Evolutionary conservation across 2,329 filamentous ascomycete genomes (phyloP).

Genomic region (Leptographium flavum): DNA sequence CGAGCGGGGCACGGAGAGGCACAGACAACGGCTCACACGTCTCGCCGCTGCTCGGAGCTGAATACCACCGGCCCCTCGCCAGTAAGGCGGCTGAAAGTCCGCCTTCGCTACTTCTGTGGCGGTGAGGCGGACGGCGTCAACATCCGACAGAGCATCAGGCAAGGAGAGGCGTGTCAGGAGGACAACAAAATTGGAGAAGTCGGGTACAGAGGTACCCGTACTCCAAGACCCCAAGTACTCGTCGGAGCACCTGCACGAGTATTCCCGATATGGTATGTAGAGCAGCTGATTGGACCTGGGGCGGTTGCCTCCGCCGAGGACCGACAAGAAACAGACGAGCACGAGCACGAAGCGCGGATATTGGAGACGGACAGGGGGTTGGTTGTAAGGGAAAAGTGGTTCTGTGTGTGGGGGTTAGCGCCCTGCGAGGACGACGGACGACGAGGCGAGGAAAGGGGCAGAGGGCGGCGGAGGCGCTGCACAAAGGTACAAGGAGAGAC

Average conservation of each 20-base stretch:
- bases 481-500: background rate
- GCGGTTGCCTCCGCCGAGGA: background rate
- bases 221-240: too few relatives aligned
- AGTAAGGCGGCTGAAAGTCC: background rate
- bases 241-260: background rate
- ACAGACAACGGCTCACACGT: too few relatives aligned
- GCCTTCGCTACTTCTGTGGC: background rate
- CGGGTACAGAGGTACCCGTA: too few relatives aligned
- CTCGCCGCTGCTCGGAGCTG: too few relatives aligned
- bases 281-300: background rate
- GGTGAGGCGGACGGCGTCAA: background rate
- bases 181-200: slow-evolving; percentile 8
- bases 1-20: too few relatives aligned
- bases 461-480: background rate
- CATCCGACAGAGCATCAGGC: background rate
- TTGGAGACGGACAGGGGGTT: slow-evolving; percentile 1
- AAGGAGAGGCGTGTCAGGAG: slow-evolving; percentile 6
- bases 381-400: slow-evolving; percentile 7
- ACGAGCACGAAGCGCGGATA: background rate
- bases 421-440: background rate
- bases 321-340: background rate
- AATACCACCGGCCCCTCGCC: background rate
- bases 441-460: background rate
- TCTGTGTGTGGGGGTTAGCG: slow-evolving; percentile 15
- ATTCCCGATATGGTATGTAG: background rate